Conservation (phyloP, 2,329 filamentous ascomycete genomes). For the Aspergillus ibericus region DNA sequence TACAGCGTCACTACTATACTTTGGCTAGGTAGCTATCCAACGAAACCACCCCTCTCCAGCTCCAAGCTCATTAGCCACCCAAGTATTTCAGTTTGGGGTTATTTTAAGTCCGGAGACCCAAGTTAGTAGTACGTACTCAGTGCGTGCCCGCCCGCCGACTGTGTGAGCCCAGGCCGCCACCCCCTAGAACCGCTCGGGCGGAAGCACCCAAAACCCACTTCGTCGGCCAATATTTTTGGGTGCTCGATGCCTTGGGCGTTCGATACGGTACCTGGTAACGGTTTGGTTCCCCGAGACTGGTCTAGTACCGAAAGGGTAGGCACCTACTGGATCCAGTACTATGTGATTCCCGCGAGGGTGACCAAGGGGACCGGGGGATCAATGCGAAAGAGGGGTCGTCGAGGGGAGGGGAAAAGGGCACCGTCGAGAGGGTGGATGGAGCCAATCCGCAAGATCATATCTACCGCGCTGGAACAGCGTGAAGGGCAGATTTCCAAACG, state of each 20-base stretch:
- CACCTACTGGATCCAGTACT: background rate
- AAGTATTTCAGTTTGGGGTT: conserved; percentile 5
- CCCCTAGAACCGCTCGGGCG: conserved; percentile 33
- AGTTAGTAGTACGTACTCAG: conserved; percentile 8
- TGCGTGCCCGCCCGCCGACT: background rate
- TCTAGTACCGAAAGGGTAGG: conserved; percentile 4
- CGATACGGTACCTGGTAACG: conserved; percentile 22
- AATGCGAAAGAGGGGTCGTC: background rate
- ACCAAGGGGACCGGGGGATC: background rate
- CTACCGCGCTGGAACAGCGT: background rate
- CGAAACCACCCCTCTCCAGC: background rate
- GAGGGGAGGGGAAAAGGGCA: background rate
- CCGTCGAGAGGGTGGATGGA: background rate
- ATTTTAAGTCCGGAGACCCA: conserved; percentile 10
- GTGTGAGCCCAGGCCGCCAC: conserved; percentile 29
- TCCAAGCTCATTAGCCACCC: background rate
- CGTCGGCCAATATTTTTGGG: conserved; percentile 16
- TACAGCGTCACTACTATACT: no score
- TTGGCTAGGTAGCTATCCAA: no score
- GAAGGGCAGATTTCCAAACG: background rate
- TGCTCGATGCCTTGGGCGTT: conserved; percentile 14
- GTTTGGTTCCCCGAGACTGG: conserved; percentile 2
- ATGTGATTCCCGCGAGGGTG: background rate
- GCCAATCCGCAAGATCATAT: background rate
- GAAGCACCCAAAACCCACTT: conserved; percentile 22